Evolutionary conservation across 2,329 filamentous ascomycete species (phyloP).

Genomic region (Coleophoma eucalyptorum): DNA sequence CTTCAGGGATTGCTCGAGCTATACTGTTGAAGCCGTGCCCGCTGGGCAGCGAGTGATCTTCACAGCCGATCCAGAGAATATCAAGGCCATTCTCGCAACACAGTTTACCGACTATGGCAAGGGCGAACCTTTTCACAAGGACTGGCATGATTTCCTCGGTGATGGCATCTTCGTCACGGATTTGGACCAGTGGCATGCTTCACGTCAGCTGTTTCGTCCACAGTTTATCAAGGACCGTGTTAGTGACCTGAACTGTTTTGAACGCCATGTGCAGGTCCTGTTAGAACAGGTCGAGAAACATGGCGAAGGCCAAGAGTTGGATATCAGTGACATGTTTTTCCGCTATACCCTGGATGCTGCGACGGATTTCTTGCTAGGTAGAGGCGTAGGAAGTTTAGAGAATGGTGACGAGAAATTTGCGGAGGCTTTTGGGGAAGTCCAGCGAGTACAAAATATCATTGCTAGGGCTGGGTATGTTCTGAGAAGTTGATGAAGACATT

Average conservation of each 20-base stretch:
- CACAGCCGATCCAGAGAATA: slow-evolving; percentile 82
- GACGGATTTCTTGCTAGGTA: slow-evolving; percentile 82
- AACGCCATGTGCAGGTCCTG: slow-evolving; percentile 72
- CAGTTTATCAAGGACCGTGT: slow-evolving; percentile 86
- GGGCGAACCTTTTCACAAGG: slow-evolving; percentile 67
- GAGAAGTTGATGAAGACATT: not conserved
- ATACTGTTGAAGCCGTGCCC: slow-evolving; percentile 57
- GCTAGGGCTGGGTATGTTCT: slow-evolving; percentile 54
- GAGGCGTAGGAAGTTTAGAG: slow-evolving; percentile 58
- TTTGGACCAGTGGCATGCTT: slow-evolving; percentile 72
- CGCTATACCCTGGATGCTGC: slow-evolving; percentile 81
- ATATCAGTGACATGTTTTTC: slow-evolving; percentile 77
- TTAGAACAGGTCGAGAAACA: slow-evolving; percentile 62
- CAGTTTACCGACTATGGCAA: slow-evolving; percentile 87
- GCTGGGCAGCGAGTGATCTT: slow-evolving; percentile 57
- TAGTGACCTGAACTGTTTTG: slow-evolving; percentile 77
- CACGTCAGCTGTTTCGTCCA: slow-evolving; percentile 76
- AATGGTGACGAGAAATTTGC: slow-evolving; percentile 66
- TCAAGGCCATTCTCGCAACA: slow-evolving; percentile 84
- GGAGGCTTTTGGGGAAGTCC: slow-evolving; percentile 77
- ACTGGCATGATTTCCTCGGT: slow-evolving; percentile 74
- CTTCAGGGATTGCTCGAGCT: slow-evolving; percentile 39
- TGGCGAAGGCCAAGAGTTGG: slow-evolving; percentile 55
- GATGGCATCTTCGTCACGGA: slow-evolving; percentile 80
- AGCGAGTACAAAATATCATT: slow-evolving; percentile 67